Evolutionary conservation across 768 basidiomycete genomes (phyloP), one percentile per base, ranked within the genome.

Genomic region (Tylopilus vinaceipallidus): DNA sequence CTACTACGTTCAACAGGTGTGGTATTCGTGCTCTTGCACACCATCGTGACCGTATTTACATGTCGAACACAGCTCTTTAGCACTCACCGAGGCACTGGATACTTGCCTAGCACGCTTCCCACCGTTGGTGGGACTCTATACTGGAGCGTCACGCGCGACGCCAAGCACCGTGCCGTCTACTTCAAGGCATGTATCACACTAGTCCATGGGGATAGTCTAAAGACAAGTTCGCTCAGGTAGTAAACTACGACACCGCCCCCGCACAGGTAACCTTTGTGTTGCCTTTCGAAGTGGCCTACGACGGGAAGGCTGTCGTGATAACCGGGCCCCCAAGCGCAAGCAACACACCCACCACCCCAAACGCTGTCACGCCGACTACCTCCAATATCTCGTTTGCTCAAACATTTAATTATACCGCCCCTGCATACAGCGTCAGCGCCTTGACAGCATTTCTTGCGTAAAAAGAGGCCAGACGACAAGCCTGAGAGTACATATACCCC

Each of bases 31-130:
- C 12, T 20, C 11, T 16, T 10, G 10, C 13, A 14, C 16, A 1
- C n/a, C 6, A 23, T 37, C 2, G 19, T 33, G 12, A 12, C 12
- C 13, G 20, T 14, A 20, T 30, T 58, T 13, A 63, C 30, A 0
- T 12, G 22, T 14, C 2, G 19, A 24, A 2, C 11, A 20, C 53
- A 86, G 84, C 71, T 87, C 30, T 86, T 86, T 70, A 80, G 81
- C 47, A 53, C 74, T 16, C 82, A 85, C 61, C 68, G 77, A 34
- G 85, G 85, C 6, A 79, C 83, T 35, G 75, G 76, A 55, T 86
- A 83, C 57, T 60, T 86, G 1, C 80, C 84, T 3, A 84, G 80
- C 60, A 85, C 82, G 0, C 71, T 83, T 0, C 83, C 84, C 0
- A 65, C 49, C 29, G 43, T 55, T 1, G 60, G 53, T 4, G 81